Conservation (phyloP, 2,329 filamentous ascomycete genomes). For the Fusarium sp. region DNA sequence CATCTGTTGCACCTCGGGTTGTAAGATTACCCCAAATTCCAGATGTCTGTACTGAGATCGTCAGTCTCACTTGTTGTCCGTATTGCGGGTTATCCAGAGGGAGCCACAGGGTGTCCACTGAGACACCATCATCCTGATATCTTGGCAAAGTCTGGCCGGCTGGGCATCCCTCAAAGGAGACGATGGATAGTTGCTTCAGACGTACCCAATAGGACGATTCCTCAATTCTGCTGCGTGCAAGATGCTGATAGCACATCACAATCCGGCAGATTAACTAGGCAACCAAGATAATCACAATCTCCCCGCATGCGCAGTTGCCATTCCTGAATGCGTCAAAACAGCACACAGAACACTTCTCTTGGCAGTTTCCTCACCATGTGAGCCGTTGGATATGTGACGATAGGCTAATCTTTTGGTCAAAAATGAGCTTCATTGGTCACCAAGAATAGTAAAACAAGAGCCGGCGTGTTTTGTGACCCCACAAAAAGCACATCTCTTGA, state of each 20-base stretch:
- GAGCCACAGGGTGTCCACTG: conserved; percentile 17
- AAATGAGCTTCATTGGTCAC: conserved; percentile 31
- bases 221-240: background rate
- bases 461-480: conserved; percentile 21
- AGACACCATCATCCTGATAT: conserved; percentile 24
- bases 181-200: background rate
- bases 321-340: conserved; percentile 33
- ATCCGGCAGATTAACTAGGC: background rate
- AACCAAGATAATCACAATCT: conserved; percentile 18
- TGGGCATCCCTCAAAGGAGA: conserved; percentile 33
- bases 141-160: conserved; percentile 11
- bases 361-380: background rate
- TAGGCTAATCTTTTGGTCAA: conserved; percentile 4
- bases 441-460: conserved; percentile 14
- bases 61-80: conserved; percentile 2
- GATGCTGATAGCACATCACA: background rate
- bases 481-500: conserved; percentile 5
- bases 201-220: background rate
- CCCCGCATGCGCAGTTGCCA: conserved; percentile 24
- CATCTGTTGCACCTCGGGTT: conserved; percentile 6
- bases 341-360: background rate
- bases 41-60: conserved; percentile 6
- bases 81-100: background rate
- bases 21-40: conserved; percentile 46
- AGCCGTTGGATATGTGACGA: conserved; percentile 15